Conservation (phyloP, 495 filamentous ascomycete species). For the Astrothelium macrocarpum region DNA sequence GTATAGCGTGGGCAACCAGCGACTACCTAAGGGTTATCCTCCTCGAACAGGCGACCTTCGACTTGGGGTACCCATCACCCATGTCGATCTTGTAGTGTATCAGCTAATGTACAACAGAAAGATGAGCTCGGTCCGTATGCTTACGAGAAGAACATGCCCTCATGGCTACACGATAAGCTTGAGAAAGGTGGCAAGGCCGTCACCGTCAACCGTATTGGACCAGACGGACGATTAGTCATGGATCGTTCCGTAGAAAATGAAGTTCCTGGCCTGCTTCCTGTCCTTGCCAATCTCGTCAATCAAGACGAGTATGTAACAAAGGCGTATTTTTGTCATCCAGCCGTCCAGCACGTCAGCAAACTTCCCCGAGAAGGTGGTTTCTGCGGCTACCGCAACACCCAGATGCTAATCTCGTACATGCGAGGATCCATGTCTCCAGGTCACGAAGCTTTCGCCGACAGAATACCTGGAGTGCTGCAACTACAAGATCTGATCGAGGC, state of each 20-base stretch:
- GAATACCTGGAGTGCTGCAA: slow-evolving; percentile 62
- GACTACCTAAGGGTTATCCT: neutral
- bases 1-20: neutral
- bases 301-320: slow-evolving; percentile 52
- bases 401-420: slow-evolving; percentile 82
- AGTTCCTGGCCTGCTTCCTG: slow-evolving; percentile 57
- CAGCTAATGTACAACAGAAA: slow-evolving; percentile 31
- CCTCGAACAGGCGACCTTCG: slow-evolving; percentile 7
- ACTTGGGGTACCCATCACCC: slow-evolving; percentile 7
- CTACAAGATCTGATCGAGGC: slow-evolving; percentile 84
- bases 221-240: slow-evolving; percentile 40
- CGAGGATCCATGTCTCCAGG: slow-evolving; percentile 47
- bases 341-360: slow-evolving; percentile 72
- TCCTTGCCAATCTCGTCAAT: slow-evolving; percentile 61
- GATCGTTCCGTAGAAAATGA: slow-evolving; percentile 50
- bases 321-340: slow-evolving; percentile 72
- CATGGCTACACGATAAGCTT: slow-evolving; percentile 60
- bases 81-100: too few relatives aligned
- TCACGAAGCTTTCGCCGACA: slow-evolving; percentile 39
- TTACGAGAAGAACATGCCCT: slow-evolving; percentile 81
- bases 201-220: slow-evolving; percentile 44
- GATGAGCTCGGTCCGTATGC: slow-evolving; percentile 76
- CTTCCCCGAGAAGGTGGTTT: slow-evolving; percentile 76
- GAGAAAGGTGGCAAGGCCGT: slow-evolving; percentile 52
- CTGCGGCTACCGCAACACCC: slow-evolving; percentile 96